Conservation (phyloP, 129 eudicot genomes). For the Flaveria robusta region DNA sequence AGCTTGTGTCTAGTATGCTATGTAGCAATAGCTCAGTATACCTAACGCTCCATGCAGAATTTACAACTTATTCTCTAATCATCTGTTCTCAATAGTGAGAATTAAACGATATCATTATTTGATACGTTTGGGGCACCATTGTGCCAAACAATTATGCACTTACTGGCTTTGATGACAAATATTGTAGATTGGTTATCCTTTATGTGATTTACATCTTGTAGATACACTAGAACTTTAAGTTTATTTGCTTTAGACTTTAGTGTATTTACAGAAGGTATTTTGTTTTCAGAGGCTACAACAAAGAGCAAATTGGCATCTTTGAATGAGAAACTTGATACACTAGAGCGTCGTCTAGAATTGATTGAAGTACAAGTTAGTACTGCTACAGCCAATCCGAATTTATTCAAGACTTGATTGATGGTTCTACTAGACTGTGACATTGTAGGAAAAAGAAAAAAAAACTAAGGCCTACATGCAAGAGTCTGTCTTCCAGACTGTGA, state of each 20-base stretch:
- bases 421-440: constrained; percentile 28
- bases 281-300: constrained; percentile 79
- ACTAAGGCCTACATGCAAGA: constrained; percentile 31
- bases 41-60: not conserved
- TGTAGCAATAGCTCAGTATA: not conserved
- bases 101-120: not conserved
- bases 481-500: constrained; percentile 36
- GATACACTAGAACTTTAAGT: not conserved
- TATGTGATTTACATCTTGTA: not conserved
- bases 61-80: not conserved
- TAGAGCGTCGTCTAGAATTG: constrained; percentile 88
- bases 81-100: not conserved
- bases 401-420: constrained; percentile 48
- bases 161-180: not conserved
- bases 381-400: constrained; percentile 80
- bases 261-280: constrained; percentile 22
- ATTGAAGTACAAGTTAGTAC: constrained; percentile 93
- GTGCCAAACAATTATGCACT: not conserved
- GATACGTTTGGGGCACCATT: constrained; percentile 4
- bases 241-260: constrained; percentile 18
- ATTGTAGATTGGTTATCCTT: not conserved
- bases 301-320: constrained; percentile 86
- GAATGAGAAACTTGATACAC: constrained; percentile 94
- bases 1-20: constrained; percentile 5
- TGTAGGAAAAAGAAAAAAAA: constrained; percentile 22